Percentiles rank a stretch among this genome's conserved stretches.
Evolutionary conservation across 345 rosid species (phyloP).

Genomic region (Lumnitzera racemosa): DNA sequence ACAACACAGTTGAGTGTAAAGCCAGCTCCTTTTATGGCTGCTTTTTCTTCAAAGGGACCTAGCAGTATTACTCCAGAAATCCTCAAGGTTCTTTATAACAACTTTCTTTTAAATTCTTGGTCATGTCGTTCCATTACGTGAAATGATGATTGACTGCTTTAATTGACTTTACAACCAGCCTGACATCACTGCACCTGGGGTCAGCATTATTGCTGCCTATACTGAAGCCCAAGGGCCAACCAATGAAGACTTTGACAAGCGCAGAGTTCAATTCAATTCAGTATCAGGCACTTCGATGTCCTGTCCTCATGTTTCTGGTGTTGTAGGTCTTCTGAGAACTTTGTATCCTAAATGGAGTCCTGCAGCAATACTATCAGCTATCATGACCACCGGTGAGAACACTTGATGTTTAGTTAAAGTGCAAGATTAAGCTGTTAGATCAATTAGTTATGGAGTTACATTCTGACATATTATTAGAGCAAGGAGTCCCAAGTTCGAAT

Average conservation of each 20-base stretch:
- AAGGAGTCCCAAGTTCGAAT: no score
- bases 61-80: slow-evolving; percentile 50
- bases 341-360: slow-evolving; percentile 77
- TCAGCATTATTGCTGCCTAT: slow-evolving; percentile 67
- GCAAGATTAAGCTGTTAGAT: no score
- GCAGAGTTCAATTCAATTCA: slow-evolving; percentile 43
- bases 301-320: slow-evolving; percentile 78
- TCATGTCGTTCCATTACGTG: not conserved
- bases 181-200: slow-evolving; percentile 88
- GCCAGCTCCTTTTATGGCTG: slow-evolving; percentile 72
- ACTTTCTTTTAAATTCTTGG: not conserved
- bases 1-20: slow-evolving; percentile 27
- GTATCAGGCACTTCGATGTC: slow-evolving; percentile 85
- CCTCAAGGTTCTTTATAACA: slow-evolving; percentile 37
- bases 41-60: slow-evolving; percentile 79
- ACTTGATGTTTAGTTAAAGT: no score
- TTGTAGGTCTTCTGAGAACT: slow-evolving; percentile 66
- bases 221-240: slow-evolving; percentile 54
- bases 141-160: not conserved
- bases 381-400: slow-evolving; percentile 62
- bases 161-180: slow-evolving; percentile 29
- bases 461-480: no score
- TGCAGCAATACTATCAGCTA: slow-evolving; percentile 76
- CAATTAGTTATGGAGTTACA: no score
- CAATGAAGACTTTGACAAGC: slow-evolving; percentile 33